Evolutionary conservation across 2,329 filamentous ascomycete species (phyloP), one percentile per base, ranked within the genome.

Genomic region (Drechslerella coelobrocha): DNA sequence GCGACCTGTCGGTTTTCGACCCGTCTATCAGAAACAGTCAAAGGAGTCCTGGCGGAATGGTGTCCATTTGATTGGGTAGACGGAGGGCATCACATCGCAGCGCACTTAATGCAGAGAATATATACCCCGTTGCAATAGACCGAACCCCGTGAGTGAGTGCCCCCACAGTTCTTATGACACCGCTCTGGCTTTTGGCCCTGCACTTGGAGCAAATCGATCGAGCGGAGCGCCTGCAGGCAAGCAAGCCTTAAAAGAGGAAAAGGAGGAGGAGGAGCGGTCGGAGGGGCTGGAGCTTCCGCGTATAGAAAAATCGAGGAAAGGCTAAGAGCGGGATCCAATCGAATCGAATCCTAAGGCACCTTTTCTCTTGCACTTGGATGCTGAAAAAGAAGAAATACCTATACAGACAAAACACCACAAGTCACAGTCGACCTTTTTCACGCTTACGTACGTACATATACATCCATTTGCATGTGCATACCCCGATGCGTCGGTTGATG

Each of bases 241-340:
- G 12, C 34, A 14, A 8, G 3, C 43, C 17, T 48, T 3, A 43
- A 62, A 61, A 56, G 57, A 53, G 65, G 43, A 47, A 61, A 61
- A 45, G 37, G 23, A 57, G 51, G 50, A 59, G 57, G 34, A 39
- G 41, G 41, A 21, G 14, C 41, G 19, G 41, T 17, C 14, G 17
- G 29, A 31, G 29, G 41, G 66, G 66, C 66, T 71, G 52, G 66
- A 71, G 54, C 66, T 71, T 19, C 66, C 66, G 59, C 53, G 59
- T 54, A 59, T 6, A 63, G 66, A 52, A 62, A 56, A 23, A 53
- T 23, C 10, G 12, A 9, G 31, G 34, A 63, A 61, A 61, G 48
- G 43, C 57, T 61, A 61, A 51, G 55, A 24, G 41, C 21, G 34
- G 34, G 14, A 37, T 47, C 50, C 37, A 29, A 31, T 23, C 48